A percentile compares a stretch with the other conserved stretches of the same genome.
phyloP scores from a whole-genome alignment of 768 basidiomycete species.

The Nevesoporus exiguus region DNA sequence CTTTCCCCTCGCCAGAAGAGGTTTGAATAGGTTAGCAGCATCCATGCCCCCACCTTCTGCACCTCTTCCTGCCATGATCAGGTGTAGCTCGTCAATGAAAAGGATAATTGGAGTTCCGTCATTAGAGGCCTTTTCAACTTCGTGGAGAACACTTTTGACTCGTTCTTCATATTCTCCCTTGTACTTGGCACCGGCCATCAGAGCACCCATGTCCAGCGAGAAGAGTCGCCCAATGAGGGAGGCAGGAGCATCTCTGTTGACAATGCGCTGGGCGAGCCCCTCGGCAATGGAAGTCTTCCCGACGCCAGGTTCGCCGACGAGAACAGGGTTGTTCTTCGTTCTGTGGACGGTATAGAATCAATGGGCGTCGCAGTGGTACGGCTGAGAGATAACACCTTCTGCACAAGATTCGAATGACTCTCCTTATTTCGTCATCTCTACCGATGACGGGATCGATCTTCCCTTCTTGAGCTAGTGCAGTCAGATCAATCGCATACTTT shows the following conservation, averaged over 20 bases:
- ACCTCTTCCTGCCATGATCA: slow-evolving; percentile 89
- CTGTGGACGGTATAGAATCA: slow-evolving; percentile 36
- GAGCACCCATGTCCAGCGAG: slow-evolving; percentile 91
- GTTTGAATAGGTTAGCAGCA: slow-evolving; percentile 89
- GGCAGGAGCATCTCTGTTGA: slow-evolving; percentile 87
- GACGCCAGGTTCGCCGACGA: slow-evolving; percentile 93
- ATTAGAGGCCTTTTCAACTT: slow-evolving; percentile 85
- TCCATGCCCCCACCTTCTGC: slow-evolving; percentile 89
- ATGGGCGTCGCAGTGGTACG: neutral
- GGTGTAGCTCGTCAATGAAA: slow-evolving; percentile 93
- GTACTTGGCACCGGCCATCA: slow-evolving; percentile 91
- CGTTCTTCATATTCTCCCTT: slow-evolving; percentile 98
- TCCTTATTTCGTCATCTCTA: slow-evolving; percentile 87
- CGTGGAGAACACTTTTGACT: slow-evolving; percentile 86
- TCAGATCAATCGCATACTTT: slow-evolving; percentile 87
- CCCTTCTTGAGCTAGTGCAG: slow-evolving; percentile 83
- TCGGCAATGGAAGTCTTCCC: slow-evolving; percentile 96
- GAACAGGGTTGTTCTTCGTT: slow-evolving; percentile 96
- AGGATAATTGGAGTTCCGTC: slow-evolving; percentile 81
- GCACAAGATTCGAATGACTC: slow-evolving; percentile 79
- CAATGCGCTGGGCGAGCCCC: slow-evolving; percentile 92
- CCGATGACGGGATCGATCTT: slow-evolving; percentile 97
- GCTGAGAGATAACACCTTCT: slow-evolving; percentile 46
- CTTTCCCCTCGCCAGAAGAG: slow-evolving; percentile 84
- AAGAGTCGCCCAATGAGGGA: slow-evolving; percentile 70